Evolutionary conservation across 495 filamentous ascomycete genomes (phyloP), one percentile per base, ranked within the genome.

Genomic region (Penicillium soppii): DNA sequence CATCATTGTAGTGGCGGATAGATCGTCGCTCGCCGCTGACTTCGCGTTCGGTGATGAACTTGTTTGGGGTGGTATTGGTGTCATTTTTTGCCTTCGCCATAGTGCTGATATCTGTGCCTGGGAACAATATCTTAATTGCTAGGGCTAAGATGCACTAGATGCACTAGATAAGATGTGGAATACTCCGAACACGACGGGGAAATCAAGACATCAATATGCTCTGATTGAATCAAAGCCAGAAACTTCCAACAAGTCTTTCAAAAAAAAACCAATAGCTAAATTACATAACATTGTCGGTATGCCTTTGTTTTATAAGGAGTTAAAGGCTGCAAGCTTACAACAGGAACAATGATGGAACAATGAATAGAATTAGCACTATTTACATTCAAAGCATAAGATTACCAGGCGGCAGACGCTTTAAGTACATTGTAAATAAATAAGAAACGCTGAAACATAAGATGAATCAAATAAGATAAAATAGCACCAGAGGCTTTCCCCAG

Each of bases 391-490:
- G 36, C 56, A 45, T 40, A 19, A 40, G 23, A 52, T 23, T 33
- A 58, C 49, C 47, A 44, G 48, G 57, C 43, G 41, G 50, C 53
- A 63, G 59, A 67, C 56, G 61, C 66, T 69, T 59, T 62, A 58
- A 54, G 66, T 56, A 59, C 67, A 67, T 66, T 65, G 60, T 57
- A 62, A 27, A 60, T 36, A 30, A 41, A 26, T 35, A 59, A 40
- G 42, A 7, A 50, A 41, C 43, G 27, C 51, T 56, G 30, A 37
- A 50, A 22, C 25, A 42, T 42, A 35, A 32, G 36, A 36, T 48
- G 50, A 44, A 47, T 6, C 37, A 39, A 23, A 30, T 17, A 16
- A 29, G 17, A 41, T 22, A 29, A 36, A 22, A 43, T 35, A 45
- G 17, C 50, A 22, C 16, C 22, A 39, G 43, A 51, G 19, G 38